Evolutionary conservation across 805 yeast species (phyloP), one percentile per base, ranked within the genome.

Genomic region (Saccharomyces jurei): DNA sequence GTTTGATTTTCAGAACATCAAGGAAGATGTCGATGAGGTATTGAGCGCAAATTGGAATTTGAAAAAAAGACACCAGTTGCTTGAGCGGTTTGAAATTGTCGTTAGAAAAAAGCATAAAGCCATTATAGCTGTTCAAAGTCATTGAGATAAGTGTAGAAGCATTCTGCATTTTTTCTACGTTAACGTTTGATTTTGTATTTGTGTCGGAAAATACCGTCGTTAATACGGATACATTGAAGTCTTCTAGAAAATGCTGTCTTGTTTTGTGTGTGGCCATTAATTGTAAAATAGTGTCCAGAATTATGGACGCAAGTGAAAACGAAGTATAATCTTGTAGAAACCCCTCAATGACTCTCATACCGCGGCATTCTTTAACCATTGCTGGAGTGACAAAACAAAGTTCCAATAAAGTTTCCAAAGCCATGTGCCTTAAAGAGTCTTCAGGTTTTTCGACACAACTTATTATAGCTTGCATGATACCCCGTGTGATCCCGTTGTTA

Each of bases 51-150:
- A 75, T 67, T 1, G 81, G 74, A 10, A 81, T 78, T n/a, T 82
- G 82, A 47, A 94, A 72, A 65, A 90, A 84, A 47, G 76, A 69
- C 2, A 91, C 70, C 29, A 91, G 71, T 52, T 81, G 81, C 46
- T 71, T 73, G 25, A 91, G 64, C 9, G 84, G 77, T 53, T 73
- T 71, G 57, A 81, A 84, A 55, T 81, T 71, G 58, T 83, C 74
- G 54, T 79, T 75, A 0, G 86, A 77, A 60, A 84, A 80, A 14
- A 85, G 80, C 56, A 84, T 77, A 10, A 90, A 63, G 0, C 99
- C 99, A 11, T 86, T 76, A 82, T 92, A 85, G 32, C 82, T 77
- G 57, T 88, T 86, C 50, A 92, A 69, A 26, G 88, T 71, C 3
- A 79, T 66, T 0, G 86, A 71, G 1, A 92, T 67, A 8, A 89